Base-by-base conservation (phyloP, 305 asterid genomes). In the Ruellia speciosa region DNA sequence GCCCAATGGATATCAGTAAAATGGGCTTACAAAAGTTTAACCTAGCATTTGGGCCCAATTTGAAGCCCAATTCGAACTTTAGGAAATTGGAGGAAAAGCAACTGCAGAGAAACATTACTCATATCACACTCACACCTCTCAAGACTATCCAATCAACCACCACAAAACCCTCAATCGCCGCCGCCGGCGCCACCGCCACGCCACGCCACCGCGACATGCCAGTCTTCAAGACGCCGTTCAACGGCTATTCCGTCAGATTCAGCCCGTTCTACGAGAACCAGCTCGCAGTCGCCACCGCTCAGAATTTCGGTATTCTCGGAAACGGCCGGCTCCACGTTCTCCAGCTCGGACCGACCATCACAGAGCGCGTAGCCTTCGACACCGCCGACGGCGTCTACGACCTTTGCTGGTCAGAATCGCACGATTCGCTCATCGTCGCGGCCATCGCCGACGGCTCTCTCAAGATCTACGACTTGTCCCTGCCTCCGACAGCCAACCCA, bases 381-480 rank as follows among this genome's bases (percentile, higher is more conserved):
- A 92, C 97, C 9, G 87, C 97, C 58, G 96, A 88, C 70, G 96
- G 97, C 13, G 88, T 88, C 41, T 92, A 88, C 76, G 97, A 88
- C 62, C 72, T 90, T 11, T 88, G 95, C 77, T 92, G 97, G 94
- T 86, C 96, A 35, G 97, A 92, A 64, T 85, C 97, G 13, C 99
- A 88, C 78, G 96, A 92, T 40, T 88, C 95, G 31, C 77, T 88
- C 14, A 68, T 92, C 66, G 75, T 88, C 35, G 94, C 92, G 6
- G 99, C 94, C 40, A 66, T 80, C 11, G 95, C 90, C 45, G 99
- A 86, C 68, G 99, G 95, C 58, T 88, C 95, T 8, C 70, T 92
- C 35, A 88, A 92, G 81, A 78, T 88, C 70, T 88, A 92, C 79
- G 92, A 88, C 75, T 58, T 84, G 34, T 70, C 96, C 14, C 54